Conservation (phyloP, 2,329 filamentous ascomycete species). For the Mollisiaceae sp. region DNA sequence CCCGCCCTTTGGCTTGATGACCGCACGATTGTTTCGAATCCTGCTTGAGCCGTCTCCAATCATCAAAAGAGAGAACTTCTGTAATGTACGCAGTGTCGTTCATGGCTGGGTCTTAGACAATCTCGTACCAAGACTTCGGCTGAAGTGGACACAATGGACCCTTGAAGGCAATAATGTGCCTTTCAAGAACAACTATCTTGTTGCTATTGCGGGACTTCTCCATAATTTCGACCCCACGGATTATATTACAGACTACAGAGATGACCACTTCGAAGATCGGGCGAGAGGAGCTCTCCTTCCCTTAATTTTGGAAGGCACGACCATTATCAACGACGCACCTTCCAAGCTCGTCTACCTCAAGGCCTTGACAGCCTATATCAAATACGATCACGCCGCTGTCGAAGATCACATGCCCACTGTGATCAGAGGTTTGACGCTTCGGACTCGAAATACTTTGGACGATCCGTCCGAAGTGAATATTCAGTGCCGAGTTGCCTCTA, state of each 20-base stretch:
- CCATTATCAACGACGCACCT: constrained; percentile 34
- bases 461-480: constrained; percentile 33
- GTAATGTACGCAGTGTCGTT: constrained; percentile 37
- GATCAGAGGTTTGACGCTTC: constrained; percentile 39
- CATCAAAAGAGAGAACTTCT: constrained; percentile 39
- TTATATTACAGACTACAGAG: constrained; percentile 26
- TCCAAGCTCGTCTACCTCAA: constrained; percentile 36
- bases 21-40: constrained; percentile 38
- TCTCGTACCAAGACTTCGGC: constrained; percentile 26
- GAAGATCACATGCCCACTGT: constrained; percentile 38
- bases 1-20: constrained; percentile 23
- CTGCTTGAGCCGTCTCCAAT: constrained; percentile 37
- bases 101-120: constrained; percentile 33
- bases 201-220: constrained; percentile 40
- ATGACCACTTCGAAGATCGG: constrained; percentile 22
- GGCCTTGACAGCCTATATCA: constrained; percentile 31
- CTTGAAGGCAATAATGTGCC: constrained; percentile 21
- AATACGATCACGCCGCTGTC: constrained; percentile 28
- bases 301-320: constrained; percentile 36
- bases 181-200: constrained; percentile 35
- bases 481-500: constrained; percentile 34
- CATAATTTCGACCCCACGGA: constrained; percentile 30
- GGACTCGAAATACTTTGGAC: constrained; percentile 37
- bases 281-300: constrained; percentile 32
- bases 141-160: constrained; percentile 24